Percentiles rank a stretch among this genome's conserved stretches.
Conservation (phyloP, 2,329 filamentous ascomycete species). For the Verticillium zaregamsianum region DNA sequence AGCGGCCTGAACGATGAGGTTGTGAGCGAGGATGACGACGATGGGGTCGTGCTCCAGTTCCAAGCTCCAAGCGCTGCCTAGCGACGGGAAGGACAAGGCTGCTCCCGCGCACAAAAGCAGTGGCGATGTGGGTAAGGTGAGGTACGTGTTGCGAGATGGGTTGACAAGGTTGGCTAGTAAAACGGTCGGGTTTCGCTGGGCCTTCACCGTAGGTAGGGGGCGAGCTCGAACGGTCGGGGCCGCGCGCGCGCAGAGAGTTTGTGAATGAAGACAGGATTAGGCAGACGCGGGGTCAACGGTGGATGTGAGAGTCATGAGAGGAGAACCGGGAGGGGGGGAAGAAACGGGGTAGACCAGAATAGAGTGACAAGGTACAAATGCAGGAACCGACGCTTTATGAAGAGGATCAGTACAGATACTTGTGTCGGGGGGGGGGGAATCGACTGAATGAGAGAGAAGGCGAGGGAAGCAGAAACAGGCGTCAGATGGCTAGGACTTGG, state of each 20-base stretch:
- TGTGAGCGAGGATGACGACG: constrained; percentile 8
- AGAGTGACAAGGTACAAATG: not conserved
- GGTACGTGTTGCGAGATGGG: not conserved
- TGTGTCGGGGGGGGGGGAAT: not conserved
- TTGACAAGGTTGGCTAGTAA: not conserved
- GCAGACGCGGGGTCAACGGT: not conserved
- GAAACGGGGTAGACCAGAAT: not conserved
- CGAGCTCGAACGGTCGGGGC: not conserved
- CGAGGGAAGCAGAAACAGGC: not conserved
- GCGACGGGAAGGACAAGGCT: not conserved
- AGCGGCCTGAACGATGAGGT: constrained; percentile 22
- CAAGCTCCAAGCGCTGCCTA: not conserved
- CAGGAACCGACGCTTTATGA: not conserved
- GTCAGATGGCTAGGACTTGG: not conserved
- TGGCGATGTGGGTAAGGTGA: not conserved
- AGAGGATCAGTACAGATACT: not conserved
- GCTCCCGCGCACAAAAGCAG: not conserved
- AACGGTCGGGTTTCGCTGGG: not conserved
- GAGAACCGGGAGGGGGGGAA: not conserved
- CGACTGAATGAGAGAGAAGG: not conserved
- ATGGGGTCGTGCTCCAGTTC: not conserved
- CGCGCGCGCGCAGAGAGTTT: not conserved
- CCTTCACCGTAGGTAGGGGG: not conserved
- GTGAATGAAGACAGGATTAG: not conserved
- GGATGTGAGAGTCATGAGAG: not conserved